These are phyloP conservation scores for Trichophyton simii DNA, from an alignment of 2,329 filamentous ascomycete species.

Conservation along the genomic window DNA sequence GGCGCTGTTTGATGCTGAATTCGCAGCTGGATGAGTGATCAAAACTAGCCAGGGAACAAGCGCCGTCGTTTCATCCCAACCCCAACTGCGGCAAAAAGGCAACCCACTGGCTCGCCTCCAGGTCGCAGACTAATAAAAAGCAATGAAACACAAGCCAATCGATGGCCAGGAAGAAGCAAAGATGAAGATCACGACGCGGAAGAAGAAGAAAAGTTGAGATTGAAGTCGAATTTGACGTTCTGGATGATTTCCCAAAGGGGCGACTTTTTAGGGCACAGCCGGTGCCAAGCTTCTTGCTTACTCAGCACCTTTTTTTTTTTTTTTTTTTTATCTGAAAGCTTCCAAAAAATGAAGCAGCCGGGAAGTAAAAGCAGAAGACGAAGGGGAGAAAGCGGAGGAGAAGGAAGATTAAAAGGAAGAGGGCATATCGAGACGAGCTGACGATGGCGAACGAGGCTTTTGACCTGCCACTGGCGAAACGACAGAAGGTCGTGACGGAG, in stretches of 20 bases:
- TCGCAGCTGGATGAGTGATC: background rate
- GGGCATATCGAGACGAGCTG: background rate
- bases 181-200: background rate
- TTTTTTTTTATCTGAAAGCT: background rate
- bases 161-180: background rate
- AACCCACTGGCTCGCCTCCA: background rate
- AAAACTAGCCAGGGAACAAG: background rate
- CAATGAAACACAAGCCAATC: background rate
- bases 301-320: background rate
- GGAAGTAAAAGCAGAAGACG: background rate
- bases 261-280: background rate
- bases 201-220: background rate
- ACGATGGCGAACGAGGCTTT: constrained; percentile 32
- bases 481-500: constrained; percentile 51
- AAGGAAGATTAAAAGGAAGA: background rate
- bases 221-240: background rate
- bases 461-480: constrained; percentile 57
- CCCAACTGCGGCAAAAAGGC: background rate
- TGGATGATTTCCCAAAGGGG: background rate
- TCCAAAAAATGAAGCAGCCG: background rate
- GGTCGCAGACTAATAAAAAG: background rate
- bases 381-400: background rate
- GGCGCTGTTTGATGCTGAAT: background rate
- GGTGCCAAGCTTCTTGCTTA: background rate
- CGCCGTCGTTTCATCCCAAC: background rate